Evolutionary conservation across 768 basidiomycete genomes (phyloP), one percentile per base, ranked within the genome.

Genomic region (Xerocomellus dryophilus): DNA sequence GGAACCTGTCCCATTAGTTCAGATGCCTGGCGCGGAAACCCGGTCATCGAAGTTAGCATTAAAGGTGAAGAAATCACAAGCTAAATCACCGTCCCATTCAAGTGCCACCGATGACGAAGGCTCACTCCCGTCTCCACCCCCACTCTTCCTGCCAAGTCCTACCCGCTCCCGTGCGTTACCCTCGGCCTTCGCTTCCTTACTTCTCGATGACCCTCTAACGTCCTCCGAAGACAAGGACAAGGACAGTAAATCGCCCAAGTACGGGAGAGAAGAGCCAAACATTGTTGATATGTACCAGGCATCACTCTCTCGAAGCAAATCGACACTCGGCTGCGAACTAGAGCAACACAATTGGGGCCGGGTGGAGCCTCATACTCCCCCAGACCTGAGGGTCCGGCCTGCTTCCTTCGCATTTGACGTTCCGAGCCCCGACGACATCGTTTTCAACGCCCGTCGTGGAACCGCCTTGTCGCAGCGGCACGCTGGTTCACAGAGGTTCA

Each of bases 391-490:
- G 8, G 63, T 71, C 14, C 62, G 73, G 17, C 66, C 67, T 38
- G 71, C 74, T 3, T 61, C 61, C 49, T 91, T 90, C 66, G 73
- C 82, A 10, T 93, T 94, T 64, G 84, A 93, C 57, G 80, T 78
- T 21, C 91, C 90, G 34, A 97, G 94, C 70, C 96, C 96, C 20
- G 96, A 98, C 61, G 96, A 98, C 63, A 72, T 90, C 58, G 84
- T 98, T 9, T 75, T 89, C 62, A 83, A 82, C 60, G 90, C 93
- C 50, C 83, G 93, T 45, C 84, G 81, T 49, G 89, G 89, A 43
- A 89, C 93, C 5, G 73, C 84, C 29, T 71, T 88, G 44, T 77
- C 71, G 11, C 73, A 77, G 50, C 72, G 74, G 50, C 70, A 23
- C 40, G 1, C 52, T 43, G 43, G 40, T 43, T 46, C 50, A 47